These are phyloP conservation scores for Verticillium alfalfae DNA, from an alignment of 2,329 filamentous ascomycete genomes.

Conservation along the genomic window DNA sequence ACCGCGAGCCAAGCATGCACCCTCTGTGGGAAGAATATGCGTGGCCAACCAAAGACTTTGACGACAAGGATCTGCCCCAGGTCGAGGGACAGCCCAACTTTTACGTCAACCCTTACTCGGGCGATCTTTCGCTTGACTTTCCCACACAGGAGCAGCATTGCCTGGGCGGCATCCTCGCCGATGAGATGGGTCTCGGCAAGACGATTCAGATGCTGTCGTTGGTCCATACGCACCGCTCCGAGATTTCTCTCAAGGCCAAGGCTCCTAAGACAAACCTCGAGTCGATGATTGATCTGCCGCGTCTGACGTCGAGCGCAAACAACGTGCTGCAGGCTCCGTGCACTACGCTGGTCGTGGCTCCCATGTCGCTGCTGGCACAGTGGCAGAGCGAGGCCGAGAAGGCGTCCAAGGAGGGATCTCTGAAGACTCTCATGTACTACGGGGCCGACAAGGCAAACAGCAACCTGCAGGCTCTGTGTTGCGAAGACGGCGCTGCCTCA, in stretches of 20 bases:
- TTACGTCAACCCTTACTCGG: constrained; percentile 96
- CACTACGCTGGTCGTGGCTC: constrained; percentile 92
- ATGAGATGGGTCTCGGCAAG: constrained; percentile 97
- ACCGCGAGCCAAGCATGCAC: constrained; percentile 80
- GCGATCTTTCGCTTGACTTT: constrained; percentile 86
- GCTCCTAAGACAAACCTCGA: constrained; percentile 18
- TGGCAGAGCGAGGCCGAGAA: constrained; percentile 96
- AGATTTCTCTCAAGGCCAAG: constrained; percentile 37
- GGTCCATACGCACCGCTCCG: constrained; percentile 74
- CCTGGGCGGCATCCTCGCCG: constrained; percentile 84
- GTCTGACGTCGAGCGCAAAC: constrained; percentile 51
- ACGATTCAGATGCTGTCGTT: constrained; percentile 98
- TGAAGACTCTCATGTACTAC: constrained; percentile 88
- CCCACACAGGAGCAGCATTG: constrained; percentile 93
- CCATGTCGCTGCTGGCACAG: constrained; percentile 92
- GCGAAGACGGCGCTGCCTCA: constrained; percentile 62
- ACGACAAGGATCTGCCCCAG: constrained; percentile 67
- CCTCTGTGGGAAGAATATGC: constrained; percentile 94
- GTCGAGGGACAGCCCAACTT: constrained; percentile 67
- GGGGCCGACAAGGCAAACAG: constrained; percentile 73
- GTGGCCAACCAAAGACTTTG: constrained; percentile 83
- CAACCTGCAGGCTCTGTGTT: constrained; percentile 76
- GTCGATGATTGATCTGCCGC: constrained; percentile 56
- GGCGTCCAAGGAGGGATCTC: constrained; percentile 75
- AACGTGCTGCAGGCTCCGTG: constrained; percentile 67